These are phyloP conservation scores for Mycena chlorophos DNA, from an alignment of 768 basidiomycete species.

Conservation along the genomic window DNA sequence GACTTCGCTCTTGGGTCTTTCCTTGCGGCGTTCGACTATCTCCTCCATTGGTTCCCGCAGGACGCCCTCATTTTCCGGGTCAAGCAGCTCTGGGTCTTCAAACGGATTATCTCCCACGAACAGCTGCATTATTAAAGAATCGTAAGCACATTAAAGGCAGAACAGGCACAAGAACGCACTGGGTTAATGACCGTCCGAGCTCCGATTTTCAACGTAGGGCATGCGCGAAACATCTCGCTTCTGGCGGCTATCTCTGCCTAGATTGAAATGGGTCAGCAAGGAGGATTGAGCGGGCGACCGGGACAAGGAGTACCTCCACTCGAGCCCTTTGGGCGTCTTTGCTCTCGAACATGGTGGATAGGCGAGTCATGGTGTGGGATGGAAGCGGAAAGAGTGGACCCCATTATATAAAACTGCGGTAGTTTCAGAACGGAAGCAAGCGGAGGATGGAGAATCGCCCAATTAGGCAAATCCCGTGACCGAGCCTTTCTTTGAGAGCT, in stretches of 20 bases:
- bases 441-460: not conserved
- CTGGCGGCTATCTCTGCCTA: conserved; percentile 16
- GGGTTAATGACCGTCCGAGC: conserved; percentile 15
- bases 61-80: conserved; percentile 16
- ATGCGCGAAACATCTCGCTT: conserved; percentile 17
- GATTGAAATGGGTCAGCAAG: not conserved
- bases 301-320: conserved; percentile 7
- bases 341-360: conserved; percentile 12
- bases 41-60: not conserved
- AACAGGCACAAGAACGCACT: not conserved
- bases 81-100: conserved; percentile 8
- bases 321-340: conserved; percentile 13
- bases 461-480: not conserved
- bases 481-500: not conserved
- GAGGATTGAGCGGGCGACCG: not conserved
- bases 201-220: conserved; percentile 16
- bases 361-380: conserved; percentile 8
- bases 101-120: conserved; percentile 20
- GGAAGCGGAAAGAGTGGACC: too few species aligned
- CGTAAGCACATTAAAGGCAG: not conserved
- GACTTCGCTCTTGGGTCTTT: conserved; percentile 17
- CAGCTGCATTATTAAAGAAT: not conserved
- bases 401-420: not conserved
- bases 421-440: not conserved
- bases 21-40: not conserved